Evolutionary conservation across 148 eudicot species (phyloP), one percentile per base, ranked within the genome.

Genomic region (Cornus controversa): DNA sequence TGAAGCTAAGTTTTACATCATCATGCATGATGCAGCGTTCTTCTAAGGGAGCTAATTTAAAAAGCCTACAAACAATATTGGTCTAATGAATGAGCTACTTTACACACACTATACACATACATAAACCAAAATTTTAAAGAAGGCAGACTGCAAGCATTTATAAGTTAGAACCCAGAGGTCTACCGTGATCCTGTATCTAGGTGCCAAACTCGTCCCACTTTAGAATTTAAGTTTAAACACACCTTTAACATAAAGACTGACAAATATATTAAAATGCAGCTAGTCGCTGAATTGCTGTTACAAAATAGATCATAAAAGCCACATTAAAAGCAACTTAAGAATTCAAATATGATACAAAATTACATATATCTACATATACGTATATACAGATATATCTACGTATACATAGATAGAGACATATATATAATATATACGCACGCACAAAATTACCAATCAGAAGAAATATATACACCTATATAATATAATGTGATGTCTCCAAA

Each of bases 131-230:
- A 40, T 4, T 1, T 40, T 40, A 0, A 40, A 40, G 10, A 6
- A 40, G 7, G 45, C 45, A 40, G 7, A 40, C 2, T 31, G 34
- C 4, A 31, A 31, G 2, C 34, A 31, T 31, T 3, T 31, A 40
- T 7, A 40, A 6, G 45, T 40, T 23, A 14, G 16, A 73, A 60
- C 29, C 50, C 76, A 22, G 25, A 31, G 50, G 66, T 73, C 66
- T 24, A 60, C 28, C 47, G 13, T 62, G 63, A 34, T 58, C 28
- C 67, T 10, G 37, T 60, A 73, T 58, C 76, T 24, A 72, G 66
- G 16, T 18, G 37, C 2, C 18, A 27, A 9, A 57, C 45, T 64
- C 45, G 3, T 24, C 23, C 14, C 42, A 3, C 40, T 2, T 4
- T 8, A 42, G 23, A 36, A 36, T 23, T 23, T 26, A 73, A 60